phyloP scores from a whole-genome alignment of 2,329 filamentous ascomycete species.

The Sporothrix pseudoabietina region DNA sequence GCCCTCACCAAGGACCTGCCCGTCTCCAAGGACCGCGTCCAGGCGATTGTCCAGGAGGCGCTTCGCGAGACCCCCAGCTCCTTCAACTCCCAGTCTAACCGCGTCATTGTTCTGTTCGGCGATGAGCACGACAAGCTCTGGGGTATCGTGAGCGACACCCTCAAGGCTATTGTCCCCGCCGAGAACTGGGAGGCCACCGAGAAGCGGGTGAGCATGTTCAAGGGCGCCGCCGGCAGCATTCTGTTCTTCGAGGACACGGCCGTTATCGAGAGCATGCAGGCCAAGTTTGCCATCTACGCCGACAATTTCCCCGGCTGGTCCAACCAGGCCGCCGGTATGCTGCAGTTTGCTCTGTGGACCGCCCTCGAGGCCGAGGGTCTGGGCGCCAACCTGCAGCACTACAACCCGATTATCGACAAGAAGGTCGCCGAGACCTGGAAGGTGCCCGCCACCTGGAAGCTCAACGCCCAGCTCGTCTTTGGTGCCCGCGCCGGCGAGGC shows the following conservation, averaged over 20 bases:
- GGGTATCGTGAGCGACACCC: slow-evolving; percentile 67
- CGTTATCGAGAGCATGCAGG: slow-evolving; percentile 66
- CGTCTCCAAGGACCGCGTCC: slow-evolving; percentile 60
- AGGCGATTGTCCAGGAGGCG: slow-evolving; percentile 65
- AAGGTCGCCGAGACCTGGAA: slow-evolving; percentile 70
- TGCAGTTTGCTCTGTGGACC: slow-evolving; percentile 79
- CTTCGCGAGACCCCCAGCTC: slow-evolving; percentile 72
- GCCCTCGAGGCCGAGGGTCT: slow-evolving; percentile 81
- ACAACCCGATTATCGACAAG: slow-evolving; percentile 81
- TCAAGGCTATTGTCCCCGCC: slow-evolving; percentile 68
- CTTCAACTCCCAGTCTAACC: slow-evolving; percentile 88
- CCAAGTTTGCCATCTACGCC: slow-evolving; percentile 71
- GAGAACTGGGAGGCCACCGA: slow-evolving; percentile 61
- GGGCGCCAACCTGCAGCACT: slow-evolving; percentile 89
- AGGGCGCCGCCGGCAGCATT: slow-evolving; percentile 67
- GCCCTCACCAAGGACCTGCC: slow-evolving; percentile 64
- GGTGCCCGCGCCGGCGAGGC: slow-evolving; percentile 62
- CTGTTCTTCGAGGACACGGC: slow-evolving; percentile 84
- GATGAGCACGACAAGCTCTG: slow-evolving; percentile 86
- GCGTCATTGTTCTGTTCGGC: slow-evolving; percentile 76
- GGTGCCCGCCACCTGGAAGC: slow-evolving; percentile 70
- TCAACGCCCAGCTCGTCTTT: slow-evolving; percentile 84
- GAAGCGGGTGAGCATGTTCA: slow-evolving; percentile 58
- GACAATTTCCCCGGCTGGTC: slow-evolving; percentile 80
- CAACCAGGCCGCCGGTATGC: slow-evolving; percentile 76